Percentiles rank a stretch among this genome's conserved stretches.
These are phyloP conservation scores for Candida takata DNA, from an alignment of 805 yeast genomes.

Conservation along the genomic window DNA sequence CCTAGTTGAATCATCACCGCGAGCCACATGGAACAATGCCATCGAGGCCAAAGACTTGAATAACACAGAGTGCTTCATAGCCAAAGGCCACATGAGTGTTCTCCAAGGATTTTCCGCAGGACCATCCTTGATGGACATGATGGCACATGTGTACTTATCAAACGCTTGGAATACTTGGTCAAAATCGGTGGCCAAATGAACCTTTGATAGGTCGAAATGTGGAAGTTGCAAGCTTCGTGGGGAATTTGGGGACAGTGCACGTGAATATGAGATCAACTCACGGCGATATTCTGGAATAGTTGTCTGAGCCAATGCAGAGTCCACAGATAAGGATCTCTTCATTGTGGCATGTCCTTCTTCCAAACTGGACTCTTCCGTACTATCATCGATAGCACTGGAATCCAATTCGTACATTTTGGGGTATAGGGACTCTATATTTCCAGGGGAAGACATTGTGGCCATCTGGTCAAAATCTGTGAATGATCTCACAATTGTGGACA, in stretches of 20 bases:
- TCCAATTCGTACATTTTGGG: slow-evolving; percentile 5
- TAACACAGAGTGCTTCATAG: slow-evolving; percentile 47
- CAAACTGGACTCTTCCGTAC: neutral
- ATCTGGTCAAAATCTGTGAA: slow-evolving; percentile 21
- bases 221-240: neutral
- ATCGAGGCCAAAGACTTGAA: slow-evolving; percentile 59
- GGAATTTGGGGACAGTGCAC: slow-evolving; percentile 5
- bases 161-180: slow-evolving; percentile 28
- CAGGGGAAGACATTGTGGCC: slow-evolving; percentile 14
- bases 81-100: slow-evolving; percentile 47
- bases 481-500: slow-evolving; percentile 18
- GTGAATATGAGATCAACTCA: slow-evolving; percentile 15
- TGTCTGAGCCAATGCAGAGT: slow-evolving; percentile 12
- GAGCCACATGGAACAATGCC: slow-evolving; percentile 54
- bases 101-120: slow-evolving; percentile 67
- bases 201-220: slow-evolving; percentile 1
- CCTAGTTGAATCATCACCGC: slow-evolving; percentile 37
- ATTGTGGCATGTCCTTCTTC: neutral
- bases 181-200: slow-evolving; percentile 6
- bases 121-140: slow-evolving; percentile 60
- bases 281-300: slow-evolving; percentile 21
- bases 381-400: slow-evolving; percentile 10
- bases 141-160: slow-evolving; percentile 40
- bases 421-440: slow-evolving; percentile 12
- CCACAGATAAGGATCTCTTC: slow-evolving; percentile 16